Evolutionary conservation across 345 rosid genomes (phyloP).

Genomic region (Orychophragmus violaceus): DNA sequence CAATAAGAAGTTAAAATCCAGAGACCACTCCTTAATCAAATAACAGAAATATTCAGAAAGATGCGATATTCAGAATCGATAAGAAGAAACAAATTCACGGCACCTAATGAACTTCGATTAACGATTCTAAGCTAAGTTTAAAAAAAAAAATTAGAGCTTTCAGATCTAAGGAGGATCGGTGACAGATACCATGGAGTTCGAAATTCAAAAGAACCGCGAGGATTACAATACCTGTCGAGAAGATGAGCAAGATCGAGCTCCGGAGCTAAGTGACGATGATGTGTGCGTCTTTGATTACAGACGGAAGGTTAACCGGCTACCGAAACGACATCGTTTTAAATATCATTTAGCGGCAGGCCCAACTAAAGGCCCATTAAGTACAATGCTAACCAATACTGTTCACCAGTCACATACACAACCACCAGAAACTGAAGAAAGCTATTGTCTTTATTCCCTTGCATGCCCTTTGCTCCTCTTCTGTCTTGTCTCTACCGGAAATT

Average conservation of each 20-base stretch:
- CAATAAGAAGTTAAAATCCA: background rate
- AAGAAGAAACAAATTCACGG: background rate
- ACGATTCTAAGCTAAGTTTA: background rate
- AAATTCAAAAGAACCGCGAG: background rate
- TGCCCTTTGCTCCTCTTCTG: background rate
- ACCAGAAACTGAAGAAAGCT: background rate
- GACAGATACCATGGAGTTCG: background rate
- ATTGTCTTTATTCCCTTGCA: background rate
- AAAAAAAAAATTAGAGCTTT: background rate
- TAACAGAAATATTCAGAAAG: background rate
- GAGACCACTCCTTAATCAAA: background rate
- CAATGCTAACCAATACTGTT: background rate
- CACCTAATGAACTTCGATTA: background rate
- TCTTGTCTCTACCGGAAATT: slow-evolving; percentile 1
- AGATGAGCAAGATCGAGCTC: slow-evolving; percentile 21
- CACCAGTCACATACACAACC: background rate
- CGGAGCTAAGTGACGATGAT: slow-evolving; percentile 20
- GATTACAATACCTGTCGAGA: slow-evolving; percentile 11
- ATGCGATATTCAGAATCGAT: background rate
- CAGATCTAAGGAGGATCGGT: background rate
- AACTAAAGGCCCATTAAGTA: background rate
- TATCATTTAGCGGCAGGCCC: background rate
- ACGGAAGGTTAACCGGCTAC: background rate
- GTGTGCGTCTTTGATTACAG: background rate
- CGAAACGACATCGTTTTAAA: background rate